Conservation (phyloP, 768 basidiomycete genomes). For the Trametopsis cervina region DNA sequence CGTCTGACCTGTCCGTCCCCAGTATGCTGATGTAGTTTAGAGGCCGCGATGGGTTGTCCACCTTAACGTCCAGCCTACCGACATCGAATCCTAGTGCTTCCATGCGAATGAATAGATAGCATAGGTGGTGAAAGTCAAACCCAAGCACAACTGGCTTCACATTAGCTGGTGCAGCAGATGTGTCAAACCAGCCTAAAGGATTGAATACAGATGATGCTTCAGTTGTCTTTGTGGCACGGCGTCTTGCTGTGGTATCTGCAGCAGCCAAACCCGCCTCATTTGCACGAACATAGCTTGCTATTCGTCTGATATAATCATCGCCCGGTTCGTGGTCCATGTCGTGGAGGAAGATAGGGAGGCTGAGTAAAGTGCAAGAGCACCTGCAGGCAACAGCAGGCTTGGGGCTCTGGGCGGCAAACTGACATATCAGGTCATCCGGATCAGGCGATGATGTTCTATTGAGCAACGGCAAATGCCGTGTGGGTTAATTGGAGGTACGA, state of each 20-base stretch:
- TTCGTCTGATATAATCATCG: slow-evolving; percentile 68
- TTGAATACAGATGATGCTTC: slow-evolving; percentile 39
- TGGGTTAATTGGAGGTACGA: slow-evolving; percentile 8
- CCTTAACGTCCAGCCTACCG: slow-evolving; percentile 72
- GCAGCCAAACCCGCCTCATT: slow-evolving; percentile 73
- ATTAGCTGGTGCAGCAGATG: slow-evolving; percentile 25
- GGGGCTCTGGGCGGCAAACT: not conserved
- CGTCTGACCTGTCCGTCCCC: slow-evolving; percentile 58
- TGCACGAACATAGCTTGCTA: slow-evolving; percentile 62
- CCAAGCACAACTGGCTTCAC: slow-evolving; percentile 60
- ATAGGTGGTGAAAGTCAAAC: slow-evolving; percentile 77
- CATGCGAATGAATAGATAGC: slow-evolving; percentile 82
- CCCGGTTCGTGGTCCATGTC: slow-evolving; percentile 53
- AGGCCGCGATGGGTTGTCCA: slow-evolving; percentile 69
- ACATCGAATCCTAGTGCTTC: slow-evolving; percentile 74
- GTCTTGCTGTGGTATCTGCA: slow-evolving; percentile 44
- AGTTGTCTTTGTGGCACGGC: slow-evolving; percentile 30
- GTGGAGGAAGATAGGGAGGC: slow-evolving; percentile 16
- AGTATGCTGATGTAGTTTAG: slow-evolving; percentile 65
- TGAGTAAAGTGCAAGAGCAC: slow-evolving; percentile 2
- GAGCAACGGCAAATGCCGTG: slow-evolving; percentile 7
- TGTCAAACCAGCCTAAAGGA: slow-evolving; percentile 56
- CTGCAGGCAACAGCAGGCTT: not conserved
- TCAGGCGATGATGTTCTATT: not conserved
- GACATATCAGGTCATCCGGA: not conserved